Conservation (phyloP, 345 rosid species). For the Aquilaria malaccensis region DNA sequence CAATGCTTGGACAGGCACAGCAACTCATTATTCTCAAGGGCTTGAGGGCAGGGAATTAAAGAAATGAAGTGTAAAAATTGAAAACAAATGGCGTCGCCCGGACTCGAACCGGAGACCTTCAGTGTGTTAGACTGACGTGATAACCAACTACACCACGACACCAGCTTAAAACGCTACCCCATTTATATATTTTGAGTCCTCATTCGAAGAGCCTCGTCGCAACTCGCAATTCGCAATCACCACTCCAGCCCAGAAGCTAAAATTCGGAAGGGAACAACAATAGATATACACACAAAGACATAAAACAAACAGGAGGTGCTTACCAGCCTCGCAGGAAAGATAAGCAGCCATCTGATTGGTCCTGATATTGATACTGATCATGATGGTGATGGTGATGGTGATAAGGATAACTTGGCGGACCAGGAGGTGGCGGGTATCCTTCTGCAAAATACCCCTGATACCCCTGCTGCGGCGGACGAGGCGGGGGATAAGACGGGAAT, state of each 20-base stretch:
- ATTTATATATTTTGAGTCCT: too few species aligned
- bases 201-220: too few species aligned
- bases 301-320: slow-evolving; percentile 6
- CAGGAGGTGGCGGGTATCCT: slow-evolving; percentile 47
- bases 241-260: too few species aligned
- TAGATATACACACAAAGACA: not conserved
- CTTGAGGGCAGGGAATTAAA: too few species aligned
- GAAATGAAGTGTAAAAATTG: not conserved
- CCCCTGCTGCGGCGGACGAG: slow-evolving; percentile 31
- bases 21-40: too few species aligned
- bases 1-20: too few species aligned
- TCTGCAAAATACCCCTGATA: slow-evolving; percentile 74
- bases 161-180: slow-evolving; percentile 8
- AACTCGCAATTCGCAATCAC: too few species aligned
- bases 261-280: too few species aligned
- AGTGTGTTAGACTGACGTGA: slow-evolving; percentile 97
- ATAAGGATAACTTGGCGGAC: slow-evolving; percentile 40
- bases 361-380: slow-evolving; percentile 46
- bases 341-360: slow-evolving; percentile 41
- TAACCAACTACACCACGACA: slow-evolving; percentile 96
- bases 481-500: slow-evolving; percentile 42
- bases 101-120: slow-evolving; percentile 89
- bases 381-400: slow-evolving; percentile 35
- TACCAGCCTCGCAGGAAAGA: slow-evolving; percentile 79
- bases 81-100: slow-evolving; percentile 60